Percentiles rank a stretch among this genome's conserved stretches.
Evolutionary conservation across 2,329 filamentous ascomycete species (phyloP).

Genomic region (Fusarium sp.): DNA sequence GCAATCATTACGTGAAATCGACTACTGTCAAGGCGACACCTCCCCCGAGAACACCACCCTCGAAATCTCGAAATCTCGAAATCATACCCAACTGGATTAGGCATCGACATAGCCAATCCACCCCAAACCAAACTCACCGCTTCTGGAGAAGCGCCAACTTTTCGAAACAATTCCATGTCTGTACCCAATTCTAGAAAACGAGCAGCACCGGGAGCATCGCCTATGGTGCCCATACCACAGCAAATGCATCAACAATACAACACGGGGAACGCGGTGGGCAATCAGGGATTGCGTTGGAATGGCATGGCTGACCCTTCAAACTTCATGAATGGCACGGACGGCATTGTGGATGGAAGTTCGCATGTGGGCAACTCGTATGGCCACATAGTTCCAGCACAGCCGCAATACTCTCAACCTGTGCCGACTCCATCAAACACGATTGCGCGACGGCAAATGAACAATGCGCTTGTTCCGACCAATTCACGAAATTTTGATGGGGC

Average conservation of each 20-base stretch:
- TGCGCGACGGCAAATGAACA: constrained; percentile 64
- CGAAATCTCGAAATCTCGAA: constrained; percentile 25
- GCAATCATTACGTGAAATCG: constrained; percentile 8
- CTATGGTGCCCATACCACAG: constrained; percentile 66
- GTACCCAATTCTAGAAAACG: constrained; percentile 72
- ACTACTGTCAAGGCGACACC: constrained; percentile 18
- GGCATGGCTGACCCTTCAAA: constrained; percentile 51
- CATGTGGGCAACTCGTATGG: constrained; percentile 53
- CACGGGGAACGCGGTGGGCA: constrained; percentile 58
- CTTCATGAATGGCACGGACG: constrained; percentile 46
- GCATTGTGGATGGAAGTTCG: constrained; percentile 47
- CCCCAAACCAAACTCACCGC: constrained; percentile 16
- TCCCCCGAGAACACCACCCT: constrained; percentile 19
- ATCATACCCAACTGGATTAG: constrained; percentile 29
- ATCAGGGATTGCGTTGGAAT: constrained; percentile 61
- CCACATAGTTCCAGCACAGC: constrained; percentile 51
- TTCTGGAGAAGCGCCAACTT: constrained; percentile 24
- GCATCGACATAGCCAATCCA: constrained; percentile 34
- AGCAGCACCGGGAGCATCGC: constrained; percentile 76
- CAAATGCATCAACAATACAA: constrained; percentile 62
- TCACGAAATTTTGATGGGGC: constrained; percentile 53
- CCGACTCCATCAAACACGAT: constrained; percentile 60
- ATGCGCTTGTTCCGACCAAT: constrained; percentile 60
- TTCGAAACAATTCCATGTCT: constrained; percentile 54
- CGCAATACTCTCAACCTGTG: constrained; percentile 48